phyloP scores from a whole-genome alignment of 495 filamentous ascomycete species.

The Penicillium verhagenii region DNA sequence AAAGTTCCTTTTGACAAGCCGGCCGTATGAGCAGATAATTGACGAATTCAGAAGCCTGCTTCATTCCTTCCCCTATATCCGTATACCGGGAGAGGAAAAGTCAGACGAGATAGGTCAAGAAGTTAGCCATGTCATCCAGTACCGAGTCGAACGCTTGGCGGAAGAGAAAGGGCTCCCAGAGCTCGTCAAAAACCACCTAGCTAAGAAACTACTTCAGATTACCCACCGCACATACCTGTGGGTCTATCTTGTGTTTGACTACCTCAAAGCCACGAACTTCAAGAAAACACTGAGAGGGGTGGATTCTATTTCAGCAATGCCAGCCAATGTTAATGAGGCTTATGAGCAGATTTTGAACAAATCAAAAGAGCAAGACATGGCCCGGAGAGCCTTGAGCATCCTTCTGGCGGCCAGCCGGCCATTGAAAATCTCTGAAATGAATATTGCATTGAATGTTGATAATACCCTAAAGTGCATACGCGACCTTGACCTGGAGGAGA shows the following conservation, averaged over 20 bases:
- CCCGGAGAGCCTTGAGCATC: slow-evolving; percentile 32
- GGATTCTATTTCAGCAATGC: slow-evolving; percentile 21
- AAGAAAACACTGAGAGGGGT: slow-evolving; percentile 24
- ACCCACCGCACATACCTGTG: slow-evolving; percentile 44
- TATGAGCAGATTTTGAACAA: slow-evolving; percentile 41
- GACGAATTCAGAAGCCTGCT: neutral
- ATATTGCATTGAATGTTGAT: slow-evolving; percentile 31
- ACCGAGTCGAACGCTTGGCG: slow-evolving; percentile 23
- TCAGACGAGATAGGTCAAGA: slow-evolving; percentile 39
- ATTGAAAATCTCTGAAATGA: slow-evolving; percentile 44
- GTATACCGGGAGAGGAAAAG: slow-evolving; percentile 19
- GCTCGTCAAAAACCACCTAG: slow-evolving; percentile 15
- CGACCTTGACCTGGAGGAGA: slow-evolving; percentile 23
- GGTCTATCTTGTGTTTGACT: slow-evolving; percentile 38
- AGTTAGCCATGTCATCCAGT: slow-evolving; percentile 40
- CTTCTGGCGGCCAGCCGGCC: slow-evolving; percentile 37
- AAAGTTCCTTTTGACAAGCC: slow-evolving; percentile 7
- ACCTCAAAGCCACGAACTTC: slow-evolving; percentile 16
- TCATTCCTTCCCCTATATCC: neutral
- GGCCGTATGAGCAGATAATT: slow-evolving; percentile 1
- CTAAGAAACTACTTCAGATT: slow-evolving; percentile 18
- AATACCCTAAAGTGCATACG: slow-evolving; percentile 14
- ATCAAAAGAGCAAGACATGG: slow-evolving; percentile 17
- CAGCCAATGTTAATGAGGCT: slow-evolving; percentile 33
- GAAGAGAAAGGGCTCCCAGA: slow-evolving; percentile 15